A percentile compares a stretch with the other conserved stretches of the same genome.
phyloP scores from a whole-genome alignment of 495 filamentous ascomycete species.

The Tetracladium marchalianum region DNA sequence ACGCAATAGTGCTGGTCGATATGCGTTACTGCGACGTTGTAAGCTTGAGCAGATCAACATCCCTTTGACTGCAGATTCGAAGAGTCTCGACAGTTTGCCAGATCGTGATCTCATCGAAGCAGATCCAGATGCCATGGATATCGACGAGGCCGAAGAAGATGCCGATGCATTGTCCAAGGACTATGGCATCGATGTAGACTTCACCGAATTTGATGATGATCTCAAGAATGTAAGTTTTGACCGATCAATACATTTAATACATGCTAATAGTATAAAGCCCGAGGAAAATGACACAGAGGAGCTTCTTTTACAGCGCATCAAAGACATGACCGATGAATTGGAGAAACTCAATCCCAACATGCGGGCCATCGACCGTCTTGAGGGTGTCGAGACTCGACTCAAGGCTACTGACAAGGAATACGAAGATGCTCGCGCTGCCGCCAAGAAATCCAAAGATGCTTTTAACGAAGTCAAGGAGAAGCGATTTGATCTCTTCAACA shows the following conservation, averaged over 20 bases:
- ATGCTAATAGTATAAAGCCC: constrained; percentile 31
- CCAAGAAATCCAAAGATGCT: constrained; percentile 65
- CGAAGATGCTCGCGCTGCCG: constrained; percentile 64
- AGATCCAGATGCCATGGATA: constrained; percentile 79
- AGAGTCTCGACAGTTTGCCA: constrained; percentile 68
- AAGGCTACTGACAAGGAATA: constrained; percentile 82
- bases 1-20: constrained; percentile 70
- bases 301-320: constrained; percentile 69
- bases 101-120: constrained; percentile 53
- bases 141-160: constrained; percentile 54
- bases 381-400: constrained; percentile 73
- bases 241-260: neutral
- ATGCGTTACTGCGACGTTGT: constrained; percentile 75
- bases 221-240: constrained; percentile 57
- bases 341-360: constrained; percentile 94
- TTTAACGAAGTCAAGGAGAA: constrained; percentile 73
- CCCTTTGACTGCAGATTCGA: constrained; percentile 67
- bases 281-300: constrained; percentile 65
- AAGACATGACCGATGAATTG: constrained; percentile 61
- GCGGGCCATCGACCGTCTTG: constrained; percentile 86
- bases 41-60: constrained; percentile 88
- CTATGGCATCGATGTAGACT: constrained; percentile 89
- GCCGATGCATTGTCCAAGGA: constrained; percentile 48
- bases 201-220: constrained; percentile 76
- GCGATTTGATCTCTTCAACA: constrained; percentile 86